Conservation (phyloP, 2,329 filamentous ascomycete genomes). For the Clathrospora elynae region DNA sequence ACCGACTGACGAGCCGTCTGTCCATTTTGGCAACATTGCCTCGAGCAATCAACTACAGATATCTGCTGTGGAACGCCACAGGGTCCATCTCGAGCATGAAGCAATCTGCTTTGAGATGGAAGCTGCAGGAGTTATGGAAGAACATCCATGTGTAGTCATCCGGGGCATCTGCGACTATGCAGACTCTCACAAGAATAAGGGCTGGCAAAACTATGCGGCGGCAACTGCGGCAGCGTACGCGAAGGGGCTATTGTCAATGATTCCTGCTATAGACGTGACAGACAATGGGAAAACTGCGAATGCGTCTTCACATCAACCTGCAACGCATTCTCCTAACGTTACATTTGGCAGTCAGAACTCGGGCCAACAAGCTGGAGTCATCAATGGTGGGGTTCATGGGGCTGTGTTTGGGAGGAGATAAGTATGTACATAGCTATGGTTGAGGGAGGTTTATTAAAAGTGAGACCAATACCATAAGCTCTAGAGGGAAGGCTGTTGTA, state of each 20-base stretch:
- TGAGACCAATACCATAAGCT: background rate
- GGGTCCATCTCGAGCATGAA: conserved; percentile 18
- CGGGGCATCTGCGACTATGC: conserved; percentile 31
- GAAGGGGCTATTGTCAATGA: conserved; percentile 6
- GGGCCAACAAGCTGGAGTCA: conserved; percentile 9
- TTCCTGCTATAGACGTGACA: conserved; percentile 5
- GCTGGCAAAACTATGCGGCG: conserved; percentile 12
- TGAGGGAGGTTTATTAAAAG: background rate
- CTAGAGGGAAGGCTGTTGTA: background rate
- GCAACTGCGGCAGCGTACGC: conserved; percentile 11
- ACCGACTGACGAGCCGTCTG: conserved; percentile 13
- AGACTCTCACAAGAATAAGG: conserved; percentile 23
- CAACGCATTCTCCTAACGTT: conserved; percentile 6
- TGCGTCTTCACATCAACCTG: background rate
- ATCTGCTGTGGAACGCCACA: conserved; percentile 15
- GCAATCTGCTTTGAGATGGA: conserved; percentile 33
- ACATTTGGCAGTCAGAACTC: conserved; percentile 16
- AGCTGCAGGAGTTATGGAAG: conserved; percentile 21
- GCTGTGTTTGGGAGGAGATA: conserved; percentile 3
- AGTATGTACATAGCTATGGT: background rate
- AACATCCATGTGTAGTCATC: conserved; percentile 24
- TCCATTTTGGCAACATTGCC: conserved; percentile 28
- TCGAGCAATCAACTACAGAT: conserved; percentile 28
- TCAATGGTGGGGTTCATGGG: conserved; percentile 7
- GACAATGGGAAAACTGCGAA: conserved; percentile 4